Conservation (phyloP, 2,329 filamentous ascomycete species). For the Alternaria longipes region DNA sequence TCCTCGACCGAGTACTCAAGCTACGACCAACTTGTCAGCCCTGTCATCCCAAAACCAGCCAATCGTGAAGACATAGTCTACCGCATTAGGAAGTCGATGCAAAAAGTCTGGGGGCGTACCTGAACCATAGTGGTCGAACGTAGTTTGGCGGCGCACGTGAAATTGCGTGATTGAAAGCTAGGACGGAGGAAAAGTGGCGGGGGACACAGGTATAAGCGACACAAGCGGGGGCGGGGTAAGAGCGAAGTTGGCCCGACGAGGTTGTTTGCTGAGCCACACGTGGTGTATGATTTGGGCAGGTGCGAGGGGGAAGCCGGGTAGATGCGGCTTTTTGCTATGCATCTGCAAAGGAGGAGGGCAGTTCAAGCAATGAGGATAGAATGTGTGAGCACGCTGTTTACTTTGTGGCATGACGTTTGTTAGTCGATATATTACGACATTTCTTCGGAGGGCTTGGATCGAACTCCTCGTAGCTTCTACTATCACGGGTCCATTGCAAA, state of each 20-base stretch:
- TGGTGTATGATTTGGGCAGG: background rate
- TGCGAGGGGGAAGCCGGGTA: slow-evolving; percentile 3
- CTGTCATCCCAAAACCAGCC: background rate
- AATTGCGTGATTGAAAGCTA: slow-evolving; percentile 41
- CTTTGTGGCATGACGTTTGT: slow-evolving; percentile 4
- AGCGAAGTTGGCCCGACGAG: slow-evolving; percentile 3
- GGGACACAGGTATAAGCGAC: slow-evolving; percentile 25
- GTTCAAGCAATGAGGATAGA: background rate
- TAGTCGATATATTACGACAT: slow-evolving; percentile 2
- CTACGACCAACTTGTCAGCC: slow-evolving; percentile 38
- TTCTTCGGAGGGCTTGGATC: background rate
- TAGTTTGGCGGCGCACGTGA: slow-evolving; percentile 30
- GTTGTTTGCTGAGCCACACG: slow-evolving; percentile 1
- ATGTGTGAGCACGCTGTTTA: background rate
- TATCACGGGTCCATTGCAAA: background rate
- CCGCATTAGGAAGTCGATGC: slow-evolving; percentile 27
- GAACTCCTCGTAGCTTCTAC: background rate
- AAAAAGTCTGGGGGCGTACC: slow-evolving; percentile 29
- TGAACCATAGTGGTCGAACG: slow-evolving; percentile 36
- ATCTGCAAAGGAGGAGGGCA: background rate
- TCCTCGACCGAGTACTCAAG: slow-evolving; percentile 55
- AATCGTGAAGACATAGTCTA: slow-evolving; percentile 22
- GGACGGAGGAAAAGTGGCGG: slow-evolving; percentile 21
- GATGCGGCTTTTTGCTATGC: slow-evolving; percentile 3
- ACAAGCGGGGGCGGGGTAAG: slow-evolving; percentile 17